phyloP scores from a whole-genome alignment of 441 rosid genomes.

The Breynia disticha region DNA sequence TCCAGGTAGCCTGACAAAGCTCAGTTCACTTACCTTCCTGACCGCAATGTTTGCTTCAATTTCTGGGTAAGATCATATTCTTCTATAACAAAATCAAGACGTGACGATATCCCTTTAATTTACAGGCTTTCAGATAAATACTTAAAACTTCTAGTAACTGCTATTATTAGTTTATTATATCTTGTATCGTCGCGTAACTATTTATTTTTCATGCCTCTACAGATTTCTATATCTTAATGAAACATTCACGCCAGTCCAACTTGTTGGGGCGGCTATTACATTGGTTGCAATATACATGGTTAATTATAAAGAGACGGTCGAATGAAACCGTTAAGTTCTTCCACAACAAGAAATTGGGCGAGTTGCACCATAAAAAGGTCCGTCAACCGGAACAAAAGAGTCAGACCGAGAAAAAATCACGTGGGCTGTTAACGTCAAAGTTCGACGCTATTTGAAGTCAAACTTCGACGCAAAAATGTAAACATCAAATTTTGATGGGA shows the following conservation, averaged over 20 bases:
- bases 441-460: too few relatives aligned
- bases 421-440: too few relatives aligned
- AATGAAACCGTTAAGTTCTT: slow-evolving; percentile 19
- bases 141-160: too few relatives aligned
- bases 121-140: too few relatives aligned
- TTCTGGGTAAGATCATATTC: slow-evolving; percentile 57
- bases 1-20: slow-evolving; percentile 85
- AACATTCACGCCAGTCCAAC: slow-evolving; percentile 65
- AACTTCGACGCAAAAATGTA: too few relatives aligned
- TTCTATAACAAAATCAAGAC: background rate
- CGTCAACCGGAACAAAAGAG: too few relatives aligned
- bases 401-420: too few relatives aligned
- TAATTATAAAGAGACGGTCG: slow-evolving; percentile 31
- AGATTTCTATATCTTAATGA: slow-evolving; percentile 77
- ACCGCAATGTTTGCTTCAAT: slow-evolving; percentile 91
- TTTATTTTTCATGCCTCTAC: slow-evolving; percentile 1
- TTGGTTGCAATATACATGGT: slow-evolving; percentile 79
- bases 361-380: too few relatives aligned
- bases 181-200: background rate
- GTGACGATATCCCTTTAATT: too few relatives aligned
- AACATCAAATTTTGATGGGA: too few relatives aligned
- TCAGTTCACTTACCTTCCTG: slow-evolving; percentile 82
- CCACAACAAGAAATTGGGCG: too few relatives aligned
- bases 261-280: slow-evolving; percentile 63
- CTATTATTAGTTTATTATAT: background rate